Conservation (phyloP, 768 basidiomycete species). For the Auricularia auricula-judae region DNA sequence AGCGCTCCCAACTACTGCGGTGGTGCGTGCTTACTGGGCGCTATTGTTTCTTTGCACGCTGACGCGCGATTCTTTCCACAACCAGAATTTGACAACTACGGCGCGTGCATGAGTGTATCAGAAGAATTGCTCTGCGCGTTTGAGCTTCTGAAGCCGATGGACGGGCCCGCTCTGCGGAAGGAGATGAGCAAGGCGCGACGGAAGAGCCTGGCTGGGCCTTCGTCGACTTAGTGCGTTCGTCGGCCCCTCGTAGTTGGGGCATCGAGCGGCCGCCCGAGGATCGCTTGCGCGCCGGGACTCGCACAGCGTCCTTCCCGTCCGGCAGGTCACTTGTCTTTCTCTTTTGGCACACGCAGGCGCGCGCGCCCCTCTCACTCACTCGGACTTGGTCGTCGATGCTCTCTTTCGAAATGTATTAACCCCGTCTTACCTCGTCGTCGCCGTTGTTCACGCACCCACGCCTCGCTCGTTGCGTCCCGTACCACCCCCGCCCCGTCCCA, state of each 20-base stretch:
- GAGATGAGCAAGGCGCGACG: slow-evolving; percentile 99
- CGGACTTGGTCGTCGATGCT: too few relatives aligned
- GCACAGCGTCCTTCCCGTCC: too few relatives aligned
- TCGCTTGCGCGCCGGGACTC: not conserved
- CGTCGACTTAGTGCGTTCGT: not conserved
- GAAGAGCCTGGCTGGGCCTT: slow-evolving; percentile 55
- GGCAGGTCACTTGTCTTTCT: too few relatives aligned
- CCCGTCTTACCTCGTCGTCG: too few relatives aligned
- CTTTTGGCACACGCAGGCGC: too few relatives aligned
- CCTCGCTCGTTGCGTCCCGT: too few relatives aligned
- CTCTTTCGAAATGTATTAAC: too few relatives aligned
- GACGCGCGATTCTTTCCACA: slow-evolving; percentile 9
- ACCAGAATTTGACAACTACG: slow-evolving; percentile 89
- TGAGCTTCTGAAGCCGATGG: slow-evolving; percentile 90
- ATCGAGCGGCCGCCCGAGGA: not conserved
- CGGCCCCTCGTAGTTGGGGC: not conserved
- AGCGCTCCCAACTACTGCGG: slow-evolving; percentile 96
- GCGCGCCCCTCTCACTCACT: too few relatives aligned
- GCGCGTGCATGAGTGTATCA: slow-evolving; percentile 93
- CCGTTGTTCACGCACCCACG: too few relatives aligned
- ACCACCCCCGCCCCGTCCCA: not conserved
- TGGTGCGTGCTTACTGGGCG: slow-evolving; percentile 43
- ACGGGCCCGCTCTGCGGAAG: slow-evolving; percentile 88
- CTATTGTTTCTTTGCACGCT: slow-evolving; percentile 7
- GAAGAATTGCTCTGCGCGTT: slow-evolving; percentile 97